These are phyloP conservation scores for Elongisporangium undulatum DNA, from an alignment of 352 stramenopile genomes.

Conservation along the genomic window DNA sequence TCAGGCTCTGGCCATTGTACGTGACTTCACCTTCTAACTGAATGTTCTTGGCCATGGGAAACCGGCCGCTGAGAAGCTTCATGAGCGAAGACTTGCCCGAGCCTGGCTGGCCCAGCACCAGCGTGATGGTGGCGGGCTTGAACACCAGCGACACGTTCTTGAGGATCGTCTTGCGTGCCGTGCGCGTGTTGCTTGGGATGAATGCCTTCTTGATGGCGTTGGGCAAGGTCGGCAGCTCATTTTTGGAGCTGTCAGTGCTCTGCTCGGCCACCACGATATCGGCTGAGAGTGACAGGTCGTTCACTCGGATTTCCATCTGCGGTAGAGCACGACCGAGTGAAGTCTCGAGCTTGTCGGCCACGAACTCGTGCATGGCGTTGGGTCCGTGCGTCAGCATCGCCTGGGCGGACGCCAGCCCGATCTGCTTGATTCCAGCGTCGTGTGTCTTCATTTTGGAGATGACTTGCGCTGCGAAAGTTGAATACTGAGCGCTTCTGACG, in stretches of 20 bases:
- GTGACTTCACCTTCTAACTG: constrained; percentile 33
- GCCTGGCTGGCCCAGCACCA: constrained; percentile 29
- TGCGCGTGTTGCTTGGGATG: constrained; percentile 11
- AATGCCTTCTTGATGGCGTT: constrained; percentile 34
- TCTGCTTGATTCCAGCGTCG: no score
- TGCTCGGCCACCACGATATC: constrained; percentile 21
- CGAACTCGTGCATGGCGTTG: constrained; percentile 7
- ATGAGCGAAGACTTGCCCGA: no score
- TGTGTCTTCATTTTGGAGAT: no score
- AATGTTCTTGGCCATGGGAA: constrained; percentile 31
- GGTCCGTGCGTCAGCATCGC: constrained; percentile 8
- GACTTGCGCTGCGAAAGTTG: no score
- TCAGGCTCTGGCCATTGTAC: constrained; percentile 35
- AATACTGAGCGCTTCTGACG: no score
- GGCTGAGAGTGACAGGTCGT: constrained; percentile 38
- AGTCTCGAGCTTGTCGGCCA: constrained; percentile 22
- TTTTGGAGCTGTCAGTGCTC: constrained; percentile 5
- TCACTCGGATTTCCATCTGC: constrained; percentile 57
- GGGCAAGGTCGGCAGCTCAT: constrained; percentile 37
- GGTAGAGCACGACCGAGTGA: constrained; percentile 34
- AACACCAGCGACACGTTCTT: constrained; percentile 29
- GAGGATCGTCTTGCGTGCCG: constrained; percentile 27
- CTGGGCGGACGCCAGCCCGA: not conserved
- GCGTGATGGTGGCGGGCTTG: constrained; percentile 27
- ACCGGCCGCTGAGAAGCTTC: constrained; percentile 38